Evolutionary conservation across 2,329 filamentous ascomycete genomes (phyloP), one percentile per base, ranked within the genome.

Genomic region (Podosphaera aphanis): DNA sequence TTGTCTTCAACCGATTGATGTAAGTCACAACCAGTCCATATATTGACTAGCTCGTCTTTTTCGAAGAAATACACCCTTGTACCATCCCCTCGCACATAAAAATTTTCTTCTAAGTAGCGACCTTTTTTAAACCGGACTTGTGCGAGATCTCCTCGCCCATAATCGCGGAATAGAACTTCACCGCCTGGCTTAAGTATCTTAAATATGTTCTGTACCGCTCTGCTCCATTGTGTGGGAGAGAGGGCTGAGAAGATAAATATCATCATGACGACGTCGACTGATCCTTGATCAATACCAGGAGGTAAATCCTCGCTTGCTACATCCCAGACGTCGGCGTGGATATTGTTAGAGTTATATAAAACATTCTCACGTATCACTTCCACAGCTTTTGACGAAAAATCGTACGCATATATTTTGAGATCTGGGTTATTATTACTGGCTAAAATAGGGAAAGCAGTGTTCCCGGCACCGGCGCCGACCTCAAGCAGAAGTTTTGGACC

Each of bases 31-130:
- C 70, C 71, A 20, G 68, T 68, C 88, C 88, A 95, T 49, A 95
- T 88, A 38, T 70, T 61, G 45, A 72, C 69, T 46, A 98, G 66
- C 63, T 98, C 79, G 29, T 86, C 77, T 60, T 77, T 70, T 47
- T 94, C 88, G 57, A 98, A 98, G 62, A 98, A 98, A 62, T 95
- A 98, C 0, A 98, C 90, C 5, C 90, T 73, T 3, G 90, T 98
- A 1, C 90, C 90, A 61, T 98, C 90, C 1, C 90, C 90, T 29
- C 90, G 70, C 39, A 94, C 82, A 60, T 98, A 98, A 57, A 98
- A 98, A 59, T 95, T 98, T 62, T 95, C 90, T 47, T 85, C 83
- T 58, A 98, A 70, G 57, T 88, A 95, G 36, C 90, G 72, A 11
- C 84, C 84, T 64, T 93, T 94, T 65, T 90, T 93, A 66, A 98